Evolutionary conservation across 345 rosid species (phyloP), one percentile per base, ranked within the genome.

Genomic region (Bruguiera parviflora): DNA sequence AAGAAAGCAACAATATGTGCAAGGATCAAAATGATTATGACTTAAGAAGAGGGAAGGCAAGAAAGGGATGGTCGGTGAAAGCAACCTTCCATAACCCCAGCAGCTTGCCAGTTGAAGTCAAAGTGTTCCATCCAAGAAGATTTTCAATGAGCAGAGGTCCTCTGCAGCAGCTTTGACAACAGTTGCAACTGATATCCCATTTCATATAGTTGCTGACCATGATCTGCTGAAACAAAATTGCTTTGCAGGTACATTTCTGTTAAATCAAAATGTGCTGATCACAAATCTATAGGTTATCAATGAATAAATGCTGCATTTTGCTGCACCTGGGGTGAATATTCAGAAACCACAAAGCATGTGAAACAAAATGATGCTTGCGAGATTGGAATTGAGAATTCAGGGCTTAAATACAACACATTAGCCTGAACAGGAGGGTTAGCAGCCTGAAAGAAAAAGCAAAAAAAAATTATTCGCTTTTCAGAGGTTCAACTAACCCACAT

Each of bases 21-120:
- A 39, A 27, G 3, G 52, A 47, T 46, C 20, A 39, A 55, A 46
- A 56, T 37, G 33, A 5, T 43, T n/a, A 37, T 0, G 27, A 32
- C 13, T 22, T 22, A 24, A 8, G 10, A 22, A 58, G 35, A 39
- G 37, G 4, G 16, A 31, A 20, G 33, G 46, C 13, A 53, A 33
- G 5, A 61, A 32, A 37, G 21, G 9, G 39, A 57, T 63, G 64
- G 56, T 58, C 20, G 27, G 8, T 20, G 71, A 58, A 49, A 82
- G n/a, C 6, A 71, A 95, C 99, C 96, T 95, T 93, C 96, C 97
- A 95, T 77, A 97, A 95, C 28, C 99, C 97, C 31, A 90, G 81
- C 78, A 95, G 96, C 77, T 90, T 96, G 46, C 99, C 97, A 2
- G 96, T 95, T 5, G 97, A 92, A 46, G 97, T 92, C 82, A 95